Evolutionary conservation across 208 protist genomes (phyloP).

Genomic region (Leishmania tropica): DNA sequence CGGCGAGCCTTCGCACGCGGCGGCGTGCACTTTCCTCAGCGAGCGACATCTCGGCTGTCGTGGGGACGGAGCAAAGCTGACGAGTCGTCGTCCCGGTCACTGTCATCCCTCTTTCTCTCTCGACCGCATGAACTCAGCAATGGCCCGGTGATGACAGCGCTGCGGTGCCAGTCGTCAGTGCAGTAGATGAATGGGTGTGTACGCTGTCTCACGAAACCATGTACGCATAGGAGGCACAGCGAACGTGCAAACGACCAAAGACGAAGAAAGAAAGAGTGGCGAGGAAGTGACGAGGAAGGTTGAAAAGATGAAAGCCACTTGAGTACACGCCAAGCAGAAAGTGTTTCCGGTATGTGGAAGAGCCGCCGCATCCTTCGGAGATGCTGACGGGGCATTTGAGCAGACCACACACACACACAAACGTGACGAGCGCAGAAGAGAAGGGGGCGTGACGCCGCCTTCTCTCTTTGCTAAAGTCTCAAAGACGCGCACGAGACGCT

Average conservation of each 20-base stretch:
- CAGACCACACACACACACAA: background rate
- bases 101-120: background rate
- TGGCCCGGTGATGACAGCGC: background rate
- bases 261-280: background rate
- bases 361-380: background rate
- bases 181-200: background rate
- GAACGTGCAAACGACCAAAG: background rate
- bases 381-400: background rate
- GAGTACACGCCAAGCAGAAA: conserved; percentile 2
- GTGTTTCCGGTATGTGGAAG: background rate
- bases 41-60: conserved; percentile 2
- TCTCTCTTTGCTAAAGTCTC: background rate
- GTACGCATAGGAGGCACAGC: background rate
- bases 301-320: background rate
- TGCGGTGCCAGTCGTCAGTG: background rate
- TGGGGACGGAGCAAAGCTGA: background rate
- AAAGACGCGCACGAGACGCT: background rate
- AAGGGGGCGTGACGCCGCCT: background rate
- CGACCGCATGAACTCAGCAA: background rate
- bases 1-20: conserved; percentile 31
- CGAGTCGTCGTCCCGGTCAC: background rate
- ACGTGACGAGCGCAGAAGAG: background rate
- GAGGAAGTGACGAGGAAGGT: background rate
- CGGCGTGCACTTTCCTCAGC: conserved; percentile 5
- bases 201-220: background rate